Evolutionary conservation across 352 stramenopile species (phyloP).

Genomic region (Globisporangium echinulatum): DNA sequence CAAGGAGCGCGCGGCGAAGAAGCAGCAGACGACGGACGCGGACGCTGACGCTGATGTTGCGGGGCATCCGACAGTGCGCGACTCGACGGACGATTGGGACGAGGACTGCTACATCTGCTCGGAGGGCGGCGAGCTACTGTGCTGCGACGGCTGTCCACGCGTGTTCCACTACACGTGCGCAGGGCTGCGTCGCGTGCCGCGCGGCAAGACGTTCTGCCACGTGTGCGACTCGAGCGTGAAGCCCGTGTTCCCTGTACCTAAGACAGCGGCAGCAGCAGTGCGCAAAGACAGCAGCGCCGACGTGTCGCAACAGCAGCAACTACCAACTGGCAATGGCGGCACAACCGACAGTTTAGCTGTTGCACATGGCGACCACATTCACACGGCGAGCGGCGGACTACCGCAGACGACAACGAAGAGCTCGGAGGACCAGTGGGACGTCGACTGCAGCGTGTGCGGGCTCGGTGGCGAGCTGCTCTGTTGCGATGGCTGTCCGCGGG

Average conservation of each 20-base stretch:
- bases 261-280: background rate
- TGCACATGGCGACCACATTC: constrained; percentile 6
- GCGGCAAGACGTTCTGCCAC: constrained; percentile 83
- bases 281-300: background rate
- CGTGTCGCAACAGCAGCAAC: constrained; percentile 1
- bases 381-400: background rate
- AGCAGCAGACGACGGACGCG: constrained; percentile 45
- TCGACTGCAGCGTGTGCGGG: constrained; percentile 85
- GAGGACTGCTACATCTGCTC: constrained; percentile 88
- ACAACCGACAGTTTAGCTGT: background rate
- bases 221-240: constrained; percentile 68
- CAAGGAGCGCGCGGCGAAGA: constrained; percentile 64
- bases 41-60: constrained; percentile 14
- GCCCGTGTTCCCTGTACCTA: constrained; percentile 42
- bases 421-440: constrained; percentile 77
- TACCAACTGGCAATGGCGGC: background rate
- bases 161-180: constrained; percentile 90
- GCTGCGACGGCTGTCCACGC: constrained; percentile 88
- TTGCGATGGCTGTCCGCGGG: constrained; percentile 89
- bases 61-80: constrained; percentile 10
- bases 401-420: constrained; percentile 25
- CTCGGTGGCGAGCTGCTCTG: constrained; percentile 83
- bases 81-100: constrained; percentile 81
- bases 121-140: constrained; percentile 80
- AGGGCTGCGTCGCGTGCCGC: constrained; percentile 63